These are phyloP conservation scores for Phytopythium helicoides DNA, from an alignment of 352 stramenopile genomes.

Conservation along the genomic window DNA sequence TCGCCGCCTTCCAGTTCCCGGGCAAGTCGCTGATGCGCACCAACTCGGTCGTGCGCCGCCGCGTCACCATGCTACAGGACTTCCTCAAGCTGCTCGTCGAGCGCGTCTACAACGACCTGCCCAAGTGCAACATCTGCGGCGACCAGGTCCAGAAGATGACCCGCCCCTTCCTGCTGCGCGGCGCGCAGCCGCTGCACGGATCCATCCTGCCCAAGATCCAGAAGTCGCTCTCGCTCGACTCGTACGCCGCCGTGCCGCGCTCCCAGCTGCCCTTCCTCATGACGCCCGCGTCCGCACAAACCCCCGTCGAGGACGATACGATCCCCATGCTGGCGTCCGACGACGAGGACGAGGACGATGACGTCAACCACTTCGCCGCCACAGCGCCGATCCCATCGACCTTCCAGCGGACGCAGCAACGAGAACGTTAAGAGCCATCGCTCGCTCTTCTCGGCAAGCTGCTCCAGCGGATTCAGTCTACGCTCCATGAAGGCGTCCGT, in stretches of 20 bases:
- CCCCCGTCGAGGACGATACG: slow-evolving; percentile 7
- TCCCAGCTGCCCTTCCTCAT: slow-evolving; percentile 15
- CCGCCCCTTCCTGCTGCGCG: slow-evolving; percentile 74
- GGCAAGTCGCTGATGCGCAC: slow-evolving; percentile 63
- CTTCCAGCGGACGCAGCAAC: no score
- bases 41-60: slow-evolving; percentile 67
- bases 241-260: slow-evolving; percentile 53
- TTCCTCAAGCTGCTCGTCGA: slow-evolving; percentile 75
- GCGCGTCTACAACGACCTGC: slow-evolving; percentile 67
- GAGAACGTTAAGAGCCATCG: background rate
- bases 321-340: background rate
- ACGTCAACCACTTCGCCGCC: background rate
- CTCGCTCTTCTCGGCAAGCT: slow-evolving; percentile 9
- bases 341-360: background rate
- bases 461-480: slow-evolving; percentile 2
- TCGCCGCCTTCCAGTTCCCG: slow-evolving; percentile 67
- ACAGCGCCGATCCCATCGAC: background rate
- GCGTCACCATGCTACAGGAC: slow-evolving; percentile 62
- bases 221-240: slow-evolving; percentile 65
- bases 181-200: slow-evolving; percentile 67
- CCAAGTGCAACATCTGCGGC: slow-evolving; percentile 73
- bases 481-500: slow-evolving; percentile 2
- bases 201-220: slow-evolving; percentile 74
- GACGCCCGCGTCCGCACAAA: slow-evolving; percentile 24
- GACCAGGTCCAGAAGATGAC: slow-evolving; percentile 66